phyloP scores from a whole-genome alignment of 2,329 filamentous ascomycete genomes.

The Diaporthe citri region DNA sequence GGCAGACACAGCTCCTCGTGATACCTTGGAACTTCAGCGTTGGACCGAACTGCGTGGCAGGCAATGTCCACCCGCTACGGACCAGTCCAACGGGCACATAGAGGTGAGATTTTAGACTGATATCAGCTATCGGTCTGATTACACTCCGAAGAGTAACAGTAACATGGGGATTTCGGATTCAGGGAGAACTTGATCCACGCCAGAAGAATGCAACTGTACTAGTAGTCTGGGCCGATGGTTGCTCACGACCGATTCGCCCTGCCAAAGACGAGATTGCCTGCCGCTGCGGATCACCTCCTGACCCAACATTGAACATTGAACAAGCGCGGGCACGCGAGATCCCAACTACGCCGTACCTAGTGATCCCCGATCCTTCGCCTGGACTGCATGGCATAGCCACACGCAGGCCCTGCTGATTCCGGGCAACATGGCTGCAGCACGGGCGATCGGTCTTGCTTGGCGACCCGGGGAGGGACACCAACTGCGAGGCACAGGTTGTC shows the following conservation, averaged over 20 bases:
- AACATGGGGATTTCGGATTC: neutral
- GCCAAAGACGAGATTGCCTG: neutral
- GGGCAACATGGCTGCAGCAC: too few relatives aligned
- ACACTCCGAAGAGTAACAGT: neutral
- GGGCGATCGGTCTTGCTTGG: neutral
- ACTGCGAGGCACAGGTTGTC: neutral
- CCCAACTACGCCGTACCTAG: neutral
- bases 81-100: neutral
- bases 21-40: neutral
- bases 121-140: neutral
- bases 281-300: neutral
- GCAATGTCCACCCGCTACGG: neutral
- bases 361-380: neutral
- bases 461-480: neutral
- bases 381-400: neutral
- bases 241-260: neutral
- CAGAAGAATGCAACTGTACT: too few relatives aligned
- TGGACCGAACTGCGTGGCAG: neutral
- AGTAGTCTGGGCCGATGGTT: neutral
- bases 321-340: neutral
- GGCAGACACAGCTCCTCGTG: neutral
- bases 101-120: neutral
- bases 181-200: too few relatives aligned
- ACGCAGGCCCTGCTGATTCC: neutral
- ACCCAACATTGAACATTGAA: too few relatives aligned